Percentiles rank a stretch among this genome's conserved stretches.
Evolutionary conservation across 2,329 filamentous ascomycete genomes (phyloP).

Genomic region (Hypoxylon rubiginosum): DNA sequence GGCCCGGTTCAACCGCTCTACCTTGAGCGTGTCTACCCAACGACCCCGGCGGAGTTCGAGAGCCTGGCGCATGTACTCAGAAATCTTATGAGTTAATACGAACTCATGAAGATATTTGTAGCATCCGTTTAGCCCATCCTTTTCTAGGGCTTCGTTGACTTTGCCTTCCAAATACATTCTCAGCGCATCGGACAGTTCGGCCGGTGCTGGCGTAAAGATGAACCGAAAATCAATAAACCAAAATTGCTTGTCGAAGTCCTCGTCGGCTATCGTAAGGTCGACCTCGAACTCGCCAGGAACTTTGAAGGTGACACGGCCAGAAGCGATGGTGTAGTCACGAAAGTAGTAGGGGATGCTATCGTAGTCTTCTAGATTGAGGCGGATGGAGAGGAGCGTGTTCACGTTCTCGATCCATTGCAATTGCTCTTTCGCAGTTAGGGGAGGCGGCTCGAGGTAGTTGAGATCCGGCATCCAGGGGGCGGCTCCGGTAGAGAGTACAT

Average conservation of each 20-base stretch:
- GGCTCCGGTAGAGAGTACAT: conserved; percentile 83
- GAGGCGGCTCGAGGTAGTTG: conserved; percentile 80
- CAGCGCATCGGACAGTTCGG: conserved; percentile 71
- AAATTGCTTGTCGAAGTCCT: conserved; percentile 85
- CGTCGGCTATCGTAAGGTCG: conserved; percentile 89
- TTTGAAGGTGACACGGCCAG: conserved; percentile 90
- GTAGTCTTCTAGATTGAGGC: conserved; percentile 87
- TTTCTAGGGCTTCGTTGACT: conserved; percentile 78
- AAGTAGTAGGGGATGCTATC: conserved; percentile 82
- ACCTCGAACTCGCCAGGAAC: conserved; percentile 91
- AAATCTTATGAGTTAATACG: conserved; percentile 90
- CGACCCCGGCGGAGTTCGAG: conserved; percentile 74
- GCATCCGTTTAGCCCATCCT: conserved; percentile 81
- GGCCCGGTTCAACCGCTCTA: conserved; percentile 84
- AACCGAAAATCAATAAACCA: conserved; percentile 96
- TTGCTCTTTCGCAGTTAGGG: conserved; percentile 78
- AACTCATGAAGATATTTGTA: conserved; percentile 91
- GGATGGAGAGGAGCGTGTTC: conserved; percentile 84
- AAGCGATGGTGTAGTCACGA: conserved; percentile 80
- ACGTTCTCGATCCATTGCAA: conserved; percentile 82
- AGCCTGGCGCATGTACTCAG: conserved; percentile 83
- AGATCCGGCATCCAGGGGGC: conserved; percentile 86
- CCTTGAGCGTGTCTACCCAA: conserved; percentile 83
- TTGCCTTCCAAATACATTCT: conserved; percentile 76
- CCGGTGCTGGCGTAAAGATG: conserved; percentile 78